Evolutionary conservation across 2,329 filamentous ascomycete genomes (phyloP).

Genomic region (Tolypocladium pustulatum): DNA sequence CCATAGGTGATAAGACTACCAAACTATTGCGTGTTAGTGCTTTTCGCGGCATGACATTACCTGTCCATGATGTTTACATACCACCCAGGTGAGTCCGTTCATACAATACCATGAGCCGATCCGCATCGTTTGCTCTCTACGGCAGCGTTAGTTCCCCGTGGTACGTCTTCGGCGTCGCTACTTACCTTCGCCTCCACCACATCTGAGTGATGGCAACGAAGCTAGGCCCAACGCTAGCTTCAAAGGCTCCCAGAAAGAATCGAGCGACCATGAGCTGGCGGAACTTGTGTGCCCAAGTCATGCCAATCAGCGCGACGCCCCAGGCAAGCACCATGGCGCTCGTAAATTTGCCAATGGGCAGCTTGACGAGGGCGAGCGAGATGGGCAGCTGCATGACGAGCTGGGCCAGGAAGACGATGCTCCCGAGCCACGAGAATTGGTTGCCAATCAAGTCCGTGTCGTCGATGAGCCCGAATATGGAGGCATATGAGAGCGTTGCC

Average conservation of each 20-base stretch:
- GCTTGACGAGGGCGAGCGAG: slow-evolving; percentile 46
- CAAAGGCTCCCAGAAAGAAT: slow-evolving; percentile 48
- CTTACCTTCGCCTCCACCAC: slow-evolving; percentile 45
- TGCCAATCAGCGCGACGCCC: slow-evolving; percentile 39
- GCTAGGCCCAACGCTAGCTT: slow-evolving; percentile 34
- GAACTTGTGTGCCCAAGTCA: slow-evolving; percentile 42
- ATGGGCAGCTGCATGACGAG: slow-evolving; percentile 46
- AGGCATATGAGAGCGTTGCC: slow-evolving; percentile 49
- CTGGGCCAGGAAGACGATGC: slow-evolving; percentile 50
- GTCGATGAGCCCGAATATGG: slow-evolving; percentile 51
- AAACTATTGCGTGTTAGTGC: slow-evolving; percentile 19
- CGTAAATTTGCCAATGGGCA: slow-evolving; percentile 50
- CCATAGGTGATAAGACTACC: slow-evolving; percentile 48
- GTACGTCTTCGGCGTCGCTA: background rate
- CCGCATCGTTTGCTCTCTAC: slow-evolving; percentile 43
- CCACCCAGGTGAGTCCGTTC: slow-evolving; percentile 48
- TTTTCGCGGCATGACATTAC: background rate
- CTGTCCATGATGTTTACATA: slow-evolving; percentile 12
- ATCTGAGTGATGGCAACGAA: slow-evolving; percentile 49
- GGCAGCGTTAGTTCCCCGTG: slow-evolving; percentile 2
- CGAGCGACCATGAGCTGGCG: slow-evolving; percentile 36
- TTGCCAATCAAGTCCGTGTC: slow-evolving; percentile 45
- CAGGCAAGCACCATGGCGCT: slow-evolving; percentile 45
- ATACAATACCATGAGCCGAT: slow-evolving; percentile 51
- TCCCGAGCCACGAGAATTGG: slow-evolving; percentile 51